A percentile compares a stretch with the other conserved stretches of the same genome.
These are phyloP conservation scores for Cladophialophora exuberans DNA, from an alignment of 2,329 filamentous ascomycete species.

Conservation along the genomic window DNA sequence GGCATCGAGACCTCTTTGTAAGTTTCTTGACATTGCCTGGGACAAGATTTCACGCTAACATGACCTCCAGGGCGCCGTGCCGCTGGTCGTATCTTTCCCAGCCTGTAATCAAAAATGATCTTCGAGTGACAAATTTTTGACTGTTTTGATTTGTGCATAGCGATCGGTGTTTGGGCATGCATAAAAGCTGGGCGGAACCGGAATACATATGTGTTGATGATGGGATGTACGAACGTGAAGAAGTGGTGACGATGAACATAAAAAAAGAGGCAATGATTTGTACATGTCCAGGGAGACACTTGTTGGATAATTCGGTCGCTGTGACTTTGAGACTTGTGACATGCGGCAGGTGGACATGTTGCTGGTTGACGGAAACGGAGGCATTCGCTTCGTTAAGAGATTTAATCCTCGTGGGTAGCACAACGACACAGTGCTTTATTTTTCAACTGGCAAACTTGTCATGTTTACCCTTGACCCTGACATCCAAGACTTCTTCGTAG, in stretches of 20 bases:
- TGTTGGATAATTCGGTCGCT: neutral
- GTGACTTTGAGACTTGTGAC: neutral
- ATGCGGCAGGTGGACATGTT: no score
- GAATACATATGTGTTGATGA: conserved; percentile 12
- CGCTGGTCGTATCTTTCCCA: conserved; percentile 25
- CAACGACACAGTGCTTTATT: no score
- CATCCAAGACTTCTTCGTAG: conserved; percentile 80
- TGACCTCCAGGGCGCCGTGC: conserved; percentile 24
- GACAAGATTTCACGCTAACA: neutral
- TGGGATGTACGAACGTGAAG: conserved; percentile 8
- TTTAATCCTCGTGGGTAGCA: no score
- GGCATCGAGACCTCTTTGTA: conserved; percentile 27
- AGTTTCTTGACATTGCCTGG: conserved; percentile 5
- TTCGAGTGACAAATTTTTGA: neutral
- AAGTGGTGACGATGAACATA: conserved; percentile 3
- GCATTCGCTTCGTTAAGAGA: no score
- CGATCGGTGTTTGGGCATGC: conserved; percentile 21
- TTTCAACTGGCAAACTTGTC: conserved; percentile 69
- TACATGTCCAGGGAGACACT: no score
- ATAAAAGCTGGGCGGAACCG: neutral
- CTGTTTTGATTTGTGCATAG: conserved; percentile 20
- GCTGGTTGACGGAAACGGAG: no score
- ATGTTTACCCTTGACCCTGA: conserved; percentile 91
- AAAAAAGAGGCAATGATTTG: neutral
- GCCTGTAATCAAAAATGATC: conserved; percentile 18